A percentile compares a stretch with the other conserved stretches of the same genome.
Conservation (phyloP, 2,329 filamentous ascomycete genomes). For the Stachybotrys chartarum region DNA sequence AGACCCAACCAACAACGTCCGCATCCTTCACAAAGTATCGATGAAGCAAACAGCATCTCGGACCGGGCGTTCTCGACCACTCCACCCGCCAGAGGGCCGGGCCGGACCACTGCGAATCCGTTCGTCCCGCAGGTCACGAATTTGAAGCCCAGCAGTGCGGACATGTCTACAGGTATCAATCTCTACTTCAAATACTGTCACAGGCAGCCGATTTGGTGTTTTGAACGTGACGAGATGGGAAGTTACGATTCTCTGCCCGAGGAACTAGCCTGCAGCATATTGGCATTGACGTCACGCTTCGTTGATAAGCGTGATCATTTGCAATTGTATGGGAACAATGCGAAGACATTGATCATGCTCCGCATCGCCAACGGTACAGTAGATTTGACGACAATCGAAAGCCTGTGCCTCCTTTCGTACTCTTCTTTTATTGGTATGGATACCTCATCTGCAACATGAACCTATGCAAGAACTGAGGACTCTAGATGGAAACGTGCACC, state of each 20-base stretch:
- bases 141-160: slow-evolving; percentile 20
- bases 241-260: slow-evolving; percentile 26
- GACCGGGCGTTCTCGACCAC: slow-evolving; percentile 26
- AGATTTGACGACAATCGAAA: slow-evolving; percentile 40
- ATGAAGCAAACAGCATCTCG: slow-evolving; percentile 20
- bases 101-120: slow-evolving; percentile 13
- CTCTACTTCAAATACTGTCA: slow-evolving; percentile 37
- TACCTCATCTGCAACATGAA: not conserved
- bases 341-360: slow-evolving; percentile 36
- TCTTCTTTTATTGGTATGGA: slow-evolving; percentile 39
- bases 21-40: slow-evolving; percentile 18
- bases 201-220: slow-evolving; percentile 37
- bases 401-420: slow-evolving; percentile 41
- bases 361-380: slow-evolving; percentile 44
- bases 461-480: slow-evolving; percentile 1
- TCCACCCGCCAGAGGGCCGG: slow-evolving; percentile 17
- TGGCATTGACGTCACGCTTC: slow-evolving; percentile 31
- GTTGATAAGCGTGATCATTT: slow-evolving; percentile 24
- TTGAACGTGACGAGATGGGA: slow-evolving; percentile 32
- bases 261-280: slow-evolving; percentile 33
- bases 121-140: slow-evolving; percentile 15
- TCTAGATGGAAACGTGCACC: slow-evolving; percentile 38
- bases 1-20: slow-evolving; percentile 18
- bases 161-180: slow-evolving; percentile 25
- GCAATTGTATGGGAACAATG: slow-evolving; percentile 29